Conservation (phyloP, 169 alveolate genomes). For the Eimeria necatrix region DNA sequence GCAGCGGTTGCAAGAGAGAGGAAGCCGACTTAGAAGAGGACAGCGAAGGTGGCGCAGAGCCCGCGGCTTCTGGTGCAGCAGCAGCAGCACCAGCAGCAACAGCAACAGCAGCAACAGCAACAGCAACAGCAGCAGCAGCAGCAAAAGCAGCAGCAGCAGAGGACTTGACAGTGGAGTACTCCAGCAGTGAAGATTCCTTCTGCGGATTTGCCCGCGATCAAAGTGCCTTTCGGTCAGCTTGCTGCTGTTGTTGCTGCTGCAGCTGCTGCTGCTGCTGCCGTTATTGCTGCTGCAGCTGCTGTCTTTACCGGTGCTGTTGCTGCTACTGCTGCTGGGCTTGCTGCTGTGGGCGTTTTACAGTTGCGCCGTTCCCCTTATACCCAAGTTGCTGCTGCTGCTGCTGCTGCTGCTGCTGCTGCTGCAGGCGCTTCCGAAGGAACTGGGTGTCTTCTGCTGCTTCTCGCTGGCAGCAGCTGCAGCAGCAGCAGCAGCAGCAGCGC, state of each 20-base stretch:
- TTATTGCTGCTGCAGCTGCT: neutral
- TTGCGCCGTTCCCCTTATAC: neutral
- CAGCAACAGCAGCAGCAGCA: constrained; percentile 34
- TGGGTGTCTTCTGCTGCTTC: neutral
- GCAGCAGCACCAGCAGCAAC: neutral
- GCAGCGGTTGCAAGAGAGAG: constrained; percentile 7
- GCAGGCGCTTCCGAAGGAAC: neutral
- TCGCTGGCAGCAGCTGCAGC: constrained; percentile 18
- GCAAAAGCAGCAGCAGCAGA: constrained; percentile 7
- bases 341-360: neutral
- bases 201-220: neutral
- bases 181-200: neutral
- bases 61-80: neutral
- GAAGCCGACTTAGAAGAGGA: neutral
- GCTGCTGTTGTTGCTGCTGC: neutral
- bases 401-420: constrained; percentile 42
- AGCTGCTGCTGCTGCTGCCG: neutral
- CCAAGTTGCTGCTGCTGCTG: neutral
- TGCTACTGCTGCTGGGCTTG: neutral
- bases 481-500: neutral
- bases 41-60: neutral
- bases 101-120: neutral
- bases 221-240: neutral
- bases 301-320: neutral
- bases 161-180: neutral